A percentile compares a stretch with the other conserved stretches of the same genome.
Conservation (phyloP, 441 rosid species). For the Hypseocharis bilobata region DNA sequence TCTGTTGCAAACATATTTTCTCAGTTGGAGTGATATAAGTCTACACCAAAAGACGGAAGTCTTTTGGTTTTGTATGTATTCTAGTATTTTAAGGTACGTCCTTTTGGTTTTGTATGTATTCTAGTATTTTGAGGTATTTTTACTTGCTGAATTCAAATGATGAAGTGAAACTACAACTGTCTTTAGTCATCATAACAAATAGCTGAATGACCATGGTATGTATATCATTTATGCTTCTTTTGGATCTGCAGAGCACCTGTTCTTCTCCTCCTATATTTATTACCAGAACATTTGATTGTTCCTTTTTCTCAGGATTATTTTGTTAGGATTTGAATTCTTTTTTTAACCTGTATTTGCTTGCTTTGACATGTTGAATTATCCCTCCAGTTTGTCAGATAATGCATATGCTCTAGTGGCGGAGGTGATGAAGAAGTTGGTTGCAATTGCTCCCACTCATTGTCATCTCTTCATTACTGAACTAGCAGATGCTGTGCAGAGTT, state of each 20-base stretch:
- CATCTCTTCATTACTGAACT: conserved; percentile 76
- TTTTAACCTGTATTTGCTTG: background rate
- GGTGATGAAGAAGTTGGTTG: conserved; percentile 82
- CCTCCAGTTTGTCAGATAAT: conserved; percentile 78
- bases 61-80: background rate
- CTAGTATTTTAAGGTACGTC: too few species aligned
- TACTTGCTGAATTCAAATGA: background rate
- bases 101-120: background rate
- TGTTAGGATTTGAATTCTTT: background rate
- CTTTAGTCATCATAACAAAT: background rate
- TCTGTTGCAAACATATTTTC: background rate
- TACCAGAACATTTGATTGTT: too few species aligned
- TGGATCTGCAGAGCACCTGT: background rate
- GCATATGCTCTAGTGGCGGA: conserved; percentile 84
- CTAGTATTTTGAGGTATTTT: background rate
- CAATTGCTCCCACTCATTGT: conserved; percentile 68
- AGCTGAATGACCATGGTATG: background rate
- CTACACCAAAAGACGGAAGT: background rate
- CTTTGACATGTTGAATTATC: conserved; percentile 21
- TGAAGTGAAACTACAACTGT: background rate
- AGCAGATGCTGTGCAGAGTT: conserved; percentile 60
- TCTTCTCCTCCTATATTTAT: background rate
- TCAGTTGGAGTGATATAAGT: background rate
- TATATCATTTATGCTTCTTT: background rate
- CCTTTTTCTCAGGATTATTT: background rate